These are phyloP conservation scores for Allium cepa DNA, from an alignment of 106 monocot genomes.

Conservation along the genomic window DNA sequence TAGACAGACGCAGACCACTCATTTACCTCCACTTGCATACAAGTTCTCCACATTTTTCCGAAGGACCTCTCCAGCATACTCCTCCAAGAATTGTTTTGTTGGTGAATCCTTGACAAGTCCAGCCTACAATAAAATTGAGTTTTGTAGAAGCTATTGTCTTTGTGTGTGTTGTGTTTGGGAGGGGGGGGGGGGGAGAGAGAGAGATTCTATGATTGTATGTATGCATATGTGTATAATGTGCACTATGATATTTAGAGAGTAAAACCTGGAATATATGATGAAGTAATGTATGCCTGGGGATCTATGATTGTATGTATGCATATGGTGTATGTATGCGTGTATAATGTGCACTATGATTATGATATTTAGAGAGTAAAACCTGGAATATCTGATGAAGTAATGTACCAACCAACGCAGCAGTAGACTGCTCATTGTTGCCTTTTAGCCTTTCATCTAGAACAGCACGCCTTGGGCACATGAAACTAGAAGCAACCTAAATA, in stretches of 20 bases:
- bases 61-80: slow-evolving; percentile 51
- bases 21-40: slow-evolving; percentile 84
- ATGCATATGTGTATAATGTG: too few relatives aligned
- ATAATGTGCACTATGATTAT: too few relatives aligned
- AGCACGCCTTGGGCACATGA: slow-evolving; percentile 73
- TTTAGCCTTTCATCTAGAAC: slow-evolving; percentile 95
- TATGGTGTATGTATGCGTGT: too few relatives aligned
- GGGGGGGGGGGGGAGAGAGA: too few relatives aligned
- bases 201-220: too few relatives aligned
- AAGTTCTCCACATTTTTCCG: slow-evolving; percentile 72
- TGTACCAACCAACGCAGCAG: slow-evolving; percentile 70
- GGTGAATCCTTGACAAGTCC: slow-evolving; percentile 68
- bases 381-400: slow-evolving; percentile 99
- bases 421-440: slow-evolving; percentile 51
- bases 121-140: slow-evolving; percentile 29
- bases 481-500: slow-evolving; percentile 91
- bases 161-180: too few relatives aligned
- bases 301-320: too few relatives aligned
- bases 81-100: slow-evolving; percentile 63
- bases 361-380: slow-evolving; percentile 31
- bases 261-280: slow-evolving; percentile 99
- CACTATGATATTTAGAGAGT: neutral
- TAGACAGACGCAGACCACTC: neutral
- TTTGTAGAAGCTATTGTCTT: too few relatives aligned
- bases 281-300: slow-evolving; percentile 42